Base-by-base conservation (phyloP, 2,329 filamentous ascomycete genomes). In the Colletotrichum echinochloae region DNA sequence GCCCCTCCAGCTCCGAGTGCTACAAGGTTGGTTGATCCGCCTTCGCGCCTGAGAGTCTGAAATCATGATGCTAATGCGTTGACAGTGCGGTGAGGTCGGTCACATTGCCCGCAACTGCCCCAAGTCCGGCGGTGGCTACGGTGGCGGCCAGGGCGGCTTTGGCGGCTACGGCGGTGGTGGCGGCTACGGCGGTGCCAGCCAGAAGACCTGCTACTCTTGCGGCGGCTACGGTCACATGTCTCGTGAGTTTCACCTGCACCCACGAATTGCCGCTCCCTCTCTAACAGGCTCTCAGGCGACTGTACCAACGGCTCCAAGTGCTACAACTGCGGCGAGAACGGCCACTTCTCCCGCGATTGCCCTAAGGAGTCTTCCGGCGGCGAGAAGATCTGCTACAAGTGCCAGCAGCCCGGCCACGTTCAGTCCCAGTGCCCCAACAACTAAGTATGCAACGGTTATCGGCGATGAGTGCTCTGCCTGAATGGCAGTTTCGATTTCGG, bases 371-470 rank as follows among this genome's bases (percentile, higher is more conserved):
- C 93, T 71, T 89, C 91, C 76, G 89, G 90, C 75, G 89, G 91
- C 79, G 95, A 98, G 89, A 95, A 97, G 82, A 94, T 97, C 81
- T 99, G 96, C 92, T 99, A 99, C 90, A 97, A 97, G 88, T 98
- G 89, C 88, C 89, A 91, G 84, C 88, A 91, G 83, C 81, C 87
- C 76, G 95, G 95, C 77, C 95, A 98, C 85, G 92, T 98, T 81
- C 95, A 98, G 90, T 90, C 93, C 77, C 90, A 93, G 78, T 99
- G 96, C 91, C 94, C 95, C 79, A 94, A 92, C 87, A 93, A 92
- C 82, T 87, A 86, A 83, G 76, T 72, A 74, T 30, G 52, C 65
- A 49, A 65, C 48, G 65, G 51, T 39, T 56, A 69, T 70, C 66
- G 66, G 72, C 63, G 72, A 72, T 63, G 70, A 72, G 62, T 73